These are phyloP conservation scores for Malassezia yamatoensis DNA, from an alignment of 1,284 basidiomycete species.

Conservation along the genomic window DNA sequence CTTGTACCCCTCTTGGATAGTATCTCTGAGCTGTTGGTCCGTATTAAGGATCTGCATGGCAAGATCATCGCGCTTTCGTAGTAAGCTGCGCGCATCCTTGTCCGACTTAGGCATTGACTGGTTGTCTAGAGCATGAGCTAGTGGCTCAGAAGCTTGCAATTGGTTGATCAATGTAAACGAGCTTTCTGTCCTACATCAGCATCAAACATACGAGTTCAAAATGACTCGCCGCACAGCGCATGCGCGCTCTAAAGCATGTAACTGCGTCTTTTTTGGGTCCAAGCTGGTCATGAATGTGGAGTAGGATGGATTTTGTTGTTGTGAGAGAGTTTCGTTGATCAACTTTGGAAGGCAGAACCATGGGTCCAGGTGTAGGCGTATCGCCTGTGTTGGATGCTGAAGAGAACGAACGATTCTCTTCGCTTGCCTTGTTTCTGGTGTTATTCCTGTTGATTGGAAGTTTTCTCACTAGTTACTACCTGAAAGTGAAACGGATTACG, in stretches of 20 bases:
- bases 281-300: constrained; percentile 2
- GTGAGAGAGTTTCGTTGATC: not conserved
- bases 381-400: constrained; percentile 29
- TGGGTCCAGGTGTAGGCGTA: not conserved
- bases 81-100: constrained; percentile 1
- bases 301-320: not conserved
- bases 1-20: not conserved
- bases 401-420: constrained; percentile 41
- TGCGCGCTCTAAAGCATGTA: constrained; percentile 11
- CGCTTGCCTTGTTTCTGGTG: constrained; percentile 56
- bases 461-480: constrained; percentile 91
- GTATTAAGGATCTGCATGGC: constrained; percentile 4
- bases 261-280: not conserved
- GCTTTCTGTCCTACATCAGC: constrained; percentile 6
- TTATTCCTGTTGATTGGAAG: constrained; percentile 86
- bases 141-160: not conserved
- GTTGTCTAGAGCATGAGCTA: not conserved
- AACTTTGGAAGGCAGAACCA: too few relatives aligned
- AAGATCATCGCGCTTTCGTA: constrained; percentile 16
- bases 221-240: constrained; percentile 5
- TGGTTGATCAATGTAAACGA: constrained; percentile 1
- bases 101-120: too few relatives aligned
- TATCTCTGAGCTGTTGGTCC: not conserved
- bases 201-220: constrained; percentile 5
- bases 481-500: constrained; percentile 90